Conservation (phyloP, 208 protist species). For the Crithidia expoeki region DNA sequence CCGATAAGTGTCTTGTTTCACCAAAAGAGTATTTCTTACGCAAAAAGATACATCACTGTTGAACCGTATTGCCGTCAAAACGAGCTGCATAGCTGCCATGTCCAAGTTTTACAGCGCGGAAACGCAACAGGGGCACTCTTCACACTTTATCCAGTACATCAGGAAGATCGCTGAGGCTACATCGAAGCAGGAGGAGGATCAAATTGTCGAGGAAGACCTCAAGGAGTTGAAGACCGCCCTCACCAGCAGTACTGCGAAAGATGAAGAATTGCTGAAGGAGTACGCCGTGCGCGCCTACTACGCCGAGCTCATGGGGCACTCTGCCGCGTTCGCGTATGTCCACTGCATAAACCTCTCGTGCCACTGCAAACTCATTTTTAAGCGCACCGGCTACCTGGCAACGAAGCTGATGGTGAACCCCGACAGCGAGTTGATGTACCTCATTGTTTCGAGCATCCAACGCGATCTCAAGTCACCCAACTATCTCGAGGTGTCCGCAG, state of each 20-base stretch:
- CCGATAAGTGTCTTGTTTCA: too few relatives aligned
- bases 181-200: conserved; percentile 87
- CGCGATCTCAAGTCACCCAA: conserved; percentile 91
- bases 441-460: conserved; percentile 95
- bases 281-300: conserved; percentile 92
- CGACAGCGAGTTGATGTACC: conserved; percentile 92
- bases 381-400: conserved; percentile 93
- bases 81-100: conserved; percentile 28
- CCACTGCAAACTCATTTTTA: conserved; percentile 49
- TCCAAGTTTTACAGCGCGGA: conserved; percentile 52
- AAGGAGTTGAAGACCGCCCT: conserved; percentile 49
- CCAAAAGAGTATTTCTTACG: too few relatives aligned
- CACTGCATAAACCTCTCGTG: conserved; percentile 96
- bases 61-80: too few relatives aligned
- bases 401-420: conserved; percentile 83
- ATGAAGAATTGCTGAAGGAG: conserved; percentile 74
- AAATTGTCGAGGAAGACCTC: conserved; percentile 68
- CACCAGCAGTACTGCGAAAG: conserved; percentile 26
- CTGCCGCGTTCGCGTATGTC: conserved; percentile 94
- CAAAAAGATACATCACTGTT: too few relatives aligned
- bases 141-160: conserved; percentile 75
- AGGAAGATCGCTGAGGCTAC: conserved; percentile 60
- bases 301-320: conserved; percentile 95
- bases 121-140: conserved; percentile 56
- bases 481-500: conserved; percentile 88